These are phyloP conservation scores for Catenaria anguillulae DNA, from an alignment of 371 early-diverging fungal genomes.

Conservation along the genomic window DNA sequence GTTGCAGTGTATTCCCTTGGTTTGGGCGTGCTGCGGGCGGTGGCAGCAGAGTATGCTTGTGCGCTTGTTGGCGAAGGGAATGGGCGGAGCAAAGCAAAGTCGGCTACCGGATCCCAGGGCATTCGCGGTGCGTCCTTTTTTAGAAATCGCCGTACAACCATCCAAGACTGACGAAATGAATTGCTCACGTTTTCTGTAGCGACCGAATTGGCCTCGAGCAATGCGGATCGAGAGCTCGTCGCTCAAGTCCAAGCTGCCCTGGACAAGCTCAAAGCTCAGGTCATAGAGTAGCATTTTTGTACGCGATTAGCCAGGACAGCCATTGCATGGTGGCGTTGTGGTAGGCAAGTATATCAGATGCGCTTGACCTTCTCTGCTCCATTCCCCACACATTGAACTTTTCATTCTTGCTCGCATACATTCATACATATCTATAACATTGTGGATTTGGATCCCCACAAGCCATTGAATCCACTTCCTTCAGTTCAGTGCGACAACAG, in stretches of 20 bases:
- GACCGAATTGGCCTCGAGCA: background rate
- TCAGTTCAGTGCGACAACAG: too few species aligned
- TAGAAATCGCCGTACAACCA: too few species aligned
- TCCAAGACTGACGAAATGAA: too few species aligned
- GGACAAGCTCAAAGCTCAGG: background rate
- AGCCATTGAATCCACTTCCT: too few species aligned
- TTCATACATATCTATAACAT: too few species aligned
- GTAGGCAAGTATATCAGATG: conserved; percentile 83
- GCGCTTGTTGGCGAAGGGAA: background rate
- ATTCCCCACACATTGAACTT: too few species aligned
- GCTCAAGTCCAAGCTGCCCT: background rate
- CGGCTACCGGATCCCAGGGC: too few species aligned
- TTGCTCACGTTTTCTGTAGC: too few species aligned
- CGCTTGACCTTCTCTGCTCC: too few species aligned
- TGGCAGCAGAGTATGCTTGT: background rate
- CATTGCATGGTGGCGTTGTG: background rate
- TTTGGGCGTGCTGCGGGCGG: background rate
- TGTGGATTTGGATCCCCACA: too few species aligned
- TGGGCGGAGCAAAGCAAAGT: background rate
- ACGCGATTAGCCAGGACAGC: background rate
- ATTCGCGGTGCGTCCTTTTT: too few species aligned
- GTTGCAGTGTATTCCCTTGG: background rate
- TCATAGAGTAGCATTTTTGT: background rate
- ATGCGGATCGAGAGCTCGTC: background rate
- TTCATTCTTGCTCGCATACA: too few species aligned